Percentiles rank a stretch among this genome's conserved stretches.
Evolutionary conservation across 139 green algal genomes (phyloP).

Genomic region (Tetraselmis chui): DNA sequence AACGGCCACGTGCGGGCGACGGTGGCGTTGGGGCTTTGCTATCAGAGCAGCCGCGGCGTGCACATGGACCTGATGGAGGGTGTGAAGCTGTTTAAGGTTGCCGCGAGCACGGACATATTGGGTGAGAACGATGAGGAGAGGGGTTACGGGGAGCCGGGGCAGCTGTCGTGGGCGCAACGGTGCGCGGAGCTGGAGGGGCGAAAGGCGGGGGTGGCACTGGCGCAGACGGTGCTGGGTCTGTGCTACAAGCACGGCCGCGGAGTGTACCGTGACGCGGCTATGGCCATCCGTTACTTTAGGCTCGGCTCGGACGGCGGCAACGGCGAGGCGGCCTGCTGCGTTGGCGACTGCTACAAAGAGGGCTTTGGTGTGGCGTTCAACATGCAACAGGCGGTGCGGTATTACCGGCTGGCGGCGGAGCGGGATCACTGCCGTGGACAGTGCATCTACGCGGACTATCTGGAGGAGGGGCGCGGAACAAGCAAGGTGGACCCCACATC

Average conservation of each 20-base stretch:
- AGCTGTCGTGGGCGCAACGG: background rate
- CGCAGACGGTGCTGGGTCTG: background rate
- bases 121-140: background rate
- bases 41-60: background rate
- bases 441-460: background rate
- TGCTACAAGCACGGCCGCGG: background rate
- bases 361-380: background rate
- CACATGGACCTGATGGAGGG: background rate
- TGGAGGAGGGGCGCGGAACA: background rate
- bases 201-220: background rate
- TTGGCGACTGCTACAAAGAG: background rate
- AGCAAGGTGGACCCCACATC: background rate
- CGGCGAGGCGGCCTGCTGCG: background rate
- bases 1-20: background rate
- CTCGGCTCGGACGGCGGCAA: background rate
- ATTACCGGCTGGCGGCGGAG: background rate
- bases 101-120: background rate
- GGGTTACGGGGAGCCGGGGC: background rate
- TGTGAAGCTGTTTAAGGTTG: background rate
- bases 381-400: background rate
- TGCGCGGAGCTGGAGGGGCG: background rate
- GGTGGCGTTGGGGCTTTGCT: background rate
- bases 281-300: background rate
- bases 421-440: background rate
- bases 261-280: background rate